phyloP scores from a whole-genome alignment of 768 basidiomycete species.

The Xerocomellus intermedius region DNA sequence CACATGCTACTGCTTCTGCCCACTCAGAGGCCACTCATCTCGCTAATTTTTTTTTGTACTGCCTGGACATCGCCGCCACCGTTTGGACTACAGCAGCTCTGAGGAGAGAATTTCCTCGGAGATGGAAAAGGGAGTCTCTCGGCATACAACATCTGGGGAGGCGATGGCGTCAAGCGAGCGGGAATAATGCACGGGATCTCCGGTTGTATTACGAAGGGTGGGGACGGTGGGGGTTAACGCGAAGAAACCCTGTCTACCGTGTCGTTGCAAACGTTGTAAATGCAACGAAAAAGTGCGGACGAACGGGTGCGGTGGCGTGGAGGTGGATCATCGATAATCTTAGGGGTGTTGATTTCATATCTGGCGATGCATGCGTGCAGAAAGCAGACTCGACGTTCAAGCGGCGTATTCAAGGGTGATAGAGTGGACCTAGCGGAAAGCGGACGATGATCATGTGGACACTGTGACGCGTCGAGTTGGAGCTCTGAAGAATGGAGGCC shows the following conservation, averaged over 20 bases:
- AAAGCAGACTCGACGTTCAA: slow-evolving; percentile 6
- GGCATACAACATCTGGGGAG: neutral
- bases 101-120: slow-evolving; percentile 19
- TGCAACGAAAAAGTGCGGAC: slow-evolving; percentile 11
- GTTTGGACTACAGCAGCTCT: neutral
- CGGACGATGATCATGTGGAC: slow-evolving; percentile 7
- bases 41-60: slow-evolving; percentile 19
- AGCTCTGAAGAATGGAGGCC: slow-evolving; percentile 13
- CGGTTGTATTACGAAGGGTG: slow-evolving; percentile 1
- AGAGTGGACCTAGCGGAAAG: slow-evolving; percentile 15
- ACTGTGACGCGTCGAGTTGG: neutral
- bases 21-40: slow-evolving; percentile 30
- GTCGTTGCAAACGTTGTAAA: slow-evolving; percentile 1
- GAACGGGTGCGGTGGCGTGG: slow-evolving; percentile 8
- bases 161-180: neutral
- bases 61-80: slow-evolving; percentile 12
- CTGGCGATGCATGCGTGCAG: slow-evolving; percentile 20
- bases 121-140: slow-evolving; percentile 8
- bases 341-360: slow-evolving; percentile 31
- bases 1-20: slow-evolving; percentile 27
- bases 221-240: slow-evolving; percentile 6
- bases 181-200: slow-evolving; percentile 7
- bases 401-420: slow-evolving; percentile 20
- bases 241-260: slow-evolving; percentile 1
- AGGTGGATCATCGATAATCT: slow-evolving; percentile 21